Conservation (phyloP, 2,329 filamentous ascomycete species). For the Furcasterigmium furcatum region DNA sequence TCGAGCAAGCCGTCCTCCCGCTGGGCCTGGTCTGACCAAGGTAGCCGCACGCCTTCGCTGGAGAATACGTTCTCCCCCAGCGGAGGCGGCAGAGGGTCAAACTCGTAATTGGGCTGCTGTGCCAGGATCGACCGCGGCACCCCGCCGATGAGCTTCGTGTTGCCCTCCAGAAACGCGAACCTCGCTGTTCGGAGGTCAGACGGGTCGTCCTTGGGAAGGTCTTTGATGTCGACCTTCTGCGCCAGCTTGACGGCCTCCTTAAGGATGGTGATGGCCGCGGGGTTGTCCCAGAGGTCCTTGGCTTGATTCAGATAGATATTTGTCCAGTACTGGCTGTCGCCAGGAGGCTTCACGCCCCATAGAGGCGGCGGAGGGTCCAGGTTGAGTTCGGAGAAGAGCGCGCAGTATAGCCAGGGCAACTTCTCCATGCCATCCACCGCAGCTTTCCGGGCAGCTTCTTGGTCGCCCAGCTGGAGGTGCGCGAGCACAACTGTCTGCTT, state of each 20-base stretch:
- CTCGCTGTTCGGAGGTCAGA: constrained; percentile 57
- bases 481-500: constrained; percentile 76
- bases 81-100: constrained; percentile 76
- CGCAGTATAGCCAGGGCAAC: constrained; percentile 81
- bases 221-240: constrained; percentile 34
- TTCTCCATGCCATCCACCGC: constrained; percentile 66
- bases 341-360: constrained; percentile 72
- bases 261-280: constrained; percentile 66
- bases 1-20: constrained; percentile 1
- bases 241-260: constrained; percentile 63
- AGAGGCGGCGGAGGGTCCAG: constrained; percentile 75
- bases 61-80: constrained; percentile 49
- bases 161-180: constrained; percentile 76
- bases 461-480: constrained; percentile 65
- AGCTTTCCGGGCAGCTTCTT: constrained; percentile 58
- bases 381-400: constrained; percentile 76
- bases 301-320: constrained; percentile 73
- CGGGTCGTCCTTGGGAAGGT: constrained; percentile 35
- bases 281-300: constrained; percentile 83
- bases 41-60: constrained; percentile 33
- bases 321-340: constrained; percentile 63
- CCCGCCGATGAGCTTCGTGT: constrained; percentile 65
- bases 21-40: constrained; percentile 30
- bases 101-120: constrained; percentile 66
- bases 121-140: constrained; percentile 65